Base-by-base conservation (phyloP, 768 basidiomycete species). In the Boletus subparvulus region DNA sequence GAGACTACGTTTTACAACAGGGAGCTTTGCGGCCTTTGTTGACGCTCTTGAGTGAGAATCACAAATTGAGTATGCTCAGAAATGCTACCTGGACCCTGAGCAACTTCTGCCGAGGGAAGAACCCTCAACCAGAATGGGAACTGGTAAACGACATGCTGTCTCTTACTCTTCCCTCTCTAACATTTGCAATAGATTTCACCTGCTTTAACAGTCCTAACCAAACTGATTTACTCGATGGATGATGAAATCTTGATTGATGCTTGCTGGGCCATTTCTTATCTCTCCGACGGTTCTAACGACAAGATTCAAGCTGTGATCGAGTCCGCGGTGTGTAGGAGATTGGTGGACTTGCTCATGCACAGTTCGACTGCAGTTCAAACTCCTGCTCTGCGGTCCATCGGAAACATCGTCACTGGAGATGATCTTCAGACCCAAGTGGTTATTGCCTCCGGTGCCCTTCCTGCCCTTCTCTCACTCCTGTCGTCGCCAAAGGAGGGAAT, bases 281-380 rank as follows among this genome's bases (percentile, higher is more conserved):
- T 99, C 39, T 98, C 96, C 2, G 97, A 99, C 72, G 97, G 97
- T 47, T 91, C 94, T 35, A 97, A 97, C 69, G 97, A 99, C 79
- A 99, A 99, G 80, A 99, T 99, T 56, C 97, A 99, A 74, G 97
- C 97, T 33, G 97, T 99, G 55, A 98, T 99, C 66, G 96, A 98
- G 75, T 92, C 92, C 19, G 97, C 96, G 32, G 96, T 99, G 47
- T 97, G 95, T 77, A 85, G 97, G 72, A 87, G 97, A 65, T 85
- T 99, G 59, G 97, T 99, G 35, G 97, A 99, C 70, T 82, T 99
- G 43, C 86, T 99, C 62, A 93, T 98, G 91, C 90, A 94, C 67
- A 88, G 82, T 60, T 94, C 92, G 26, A 86, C 96, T 33, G 94
- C 95, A 2, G 97, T 99, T 24, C 97, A 99, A 73, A 99, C 97